Base-by-base conservation (phyloP, 306 rosid species). In the Cucurbita maxima region DNA sequence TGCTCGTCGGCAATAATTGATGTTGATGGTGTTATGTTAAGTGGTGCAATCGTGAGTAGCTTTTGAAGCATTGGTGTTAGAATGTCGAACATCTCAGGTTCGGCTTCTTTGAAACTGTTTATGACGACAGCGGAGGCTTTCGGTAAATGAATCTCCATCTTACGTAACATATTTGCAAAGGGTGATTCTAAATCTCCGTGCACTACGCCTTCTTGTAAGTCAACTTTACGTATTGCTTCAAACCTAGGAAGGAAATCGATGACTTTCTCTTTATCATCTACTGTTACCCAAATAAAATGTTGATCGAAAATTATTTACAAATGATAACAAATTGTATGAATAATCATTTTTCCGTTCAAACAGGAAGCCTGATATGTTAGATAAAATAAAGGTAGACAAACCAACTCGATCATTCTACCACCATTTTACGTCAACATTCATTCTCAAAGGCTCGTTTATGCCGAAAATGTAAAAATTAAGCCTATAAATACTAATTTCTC, bases 1-100 rank as follows among this genome's bases (percentile, higher is more conserved):
- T 77, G 51, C 1, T 81, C 79, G 55, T 88, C 95, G 43, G 20
- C 13, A 13, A 58, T 58, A 25, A 30, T 30, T 4, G 41, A 58
- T 58, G 16, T 58, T 0, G 41, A 2, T 30, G 64, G 41, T 0
- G 41, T 30, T 58, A 58, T n/a, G 41, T 58, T 58, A 25, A 58
- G 25, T 12, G 63, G 63, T 6, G n/a, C 63, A 2, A 5, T 30
- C 14, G 64, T 58, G n/a, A 58, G 41, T 5, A 58, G 18, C 18
- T 58, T 1, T 58, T 1, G 64, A 25, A 58, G 10, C 41, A 11
- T 58, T 58, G 64, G 64, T 58, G 30, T 58, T 5, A 58, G 64
- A 25, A 58, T 30, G 8, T 58, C 18, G 5, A 58, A 58, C 64
- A 58, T 58, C 64, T 25, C 18, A 0, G 18, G 41, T 41, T 58